These are phyloP conservation scores for Sanghuangporus sanghuang DNA, from an alignment of 1,284 basidiomycete genomes.

Conservation along the genomic window DNA sequence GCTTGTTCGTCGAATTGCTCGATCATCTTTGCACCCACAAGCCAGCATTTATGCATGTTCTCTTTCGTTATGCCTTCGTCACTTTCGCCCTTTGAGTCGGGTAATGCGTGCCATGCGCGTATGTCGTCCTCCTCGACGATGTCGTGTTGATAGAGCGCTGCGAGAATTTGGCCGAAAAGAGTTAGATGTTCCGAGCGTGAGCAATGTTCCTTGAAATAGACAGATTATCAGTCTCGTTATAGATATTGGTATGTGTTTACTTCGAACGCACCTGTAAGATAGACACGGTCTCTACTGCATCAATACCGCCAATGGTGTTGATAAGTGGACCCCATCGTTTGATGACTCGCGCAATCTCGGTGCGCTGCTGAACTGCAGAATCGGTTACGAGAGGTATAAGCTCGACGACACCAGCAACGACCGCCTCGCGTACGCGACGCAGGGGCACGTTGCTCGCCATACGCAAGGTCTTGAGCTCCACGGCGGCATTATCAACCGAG, in stretches of 20 bases:
- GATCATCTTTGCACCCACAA: constrained; percentile 67
- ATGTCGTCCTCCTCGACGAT: constrained; percentile 79
- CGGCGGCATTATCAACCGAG: constrained; percentile 85
- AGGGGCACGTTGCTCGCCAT: constrained; percentile 91
- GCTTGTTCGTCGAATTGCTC: constrained; percentile 72
- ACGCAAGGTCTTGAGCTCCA: constrained; percentile 89
- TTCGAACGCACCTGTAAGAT: constrained; percentile 55
- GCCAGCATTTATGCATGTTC: constrained; percentile 64
- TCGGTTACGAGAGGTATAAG: constrained; percentile 46
- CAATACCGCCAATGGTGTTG: constrained; percentile 68
- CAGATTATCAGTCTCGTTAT: background rate
- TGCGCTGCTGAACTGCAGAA: constrained; percentile 48
- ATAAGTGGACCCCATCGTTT: constrained; percentile 70
- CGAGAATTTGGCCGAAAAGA: constrained; percentile 72
- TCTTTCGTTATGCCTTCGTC: constrained; percentile 35
- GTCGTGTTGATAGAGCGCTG: constrained; percentile 69
- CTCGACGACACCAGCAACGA: constrained; percentile 69
- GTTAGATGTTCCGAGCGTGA: constrained; percentile 52
- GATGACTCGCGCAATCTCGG: constrained; percentile 54
- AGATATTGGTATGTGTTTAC: background rate
- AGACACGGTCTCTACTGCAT: constrained; percentile 67
- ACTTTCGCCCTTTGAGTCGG: constrained; percentile 37
- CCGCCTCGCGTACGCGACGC: constrained; percentile 70
- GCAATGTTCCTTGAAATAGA: constrained; percentile 49
- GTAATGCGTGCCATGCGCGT: constrained; percentile 57